Evolutionary conservation across 1,139 yeast species (phyloP), one percentile per base, ranked within the genome.

Genomic region (Saccharomyces pastorianus): DNA sequence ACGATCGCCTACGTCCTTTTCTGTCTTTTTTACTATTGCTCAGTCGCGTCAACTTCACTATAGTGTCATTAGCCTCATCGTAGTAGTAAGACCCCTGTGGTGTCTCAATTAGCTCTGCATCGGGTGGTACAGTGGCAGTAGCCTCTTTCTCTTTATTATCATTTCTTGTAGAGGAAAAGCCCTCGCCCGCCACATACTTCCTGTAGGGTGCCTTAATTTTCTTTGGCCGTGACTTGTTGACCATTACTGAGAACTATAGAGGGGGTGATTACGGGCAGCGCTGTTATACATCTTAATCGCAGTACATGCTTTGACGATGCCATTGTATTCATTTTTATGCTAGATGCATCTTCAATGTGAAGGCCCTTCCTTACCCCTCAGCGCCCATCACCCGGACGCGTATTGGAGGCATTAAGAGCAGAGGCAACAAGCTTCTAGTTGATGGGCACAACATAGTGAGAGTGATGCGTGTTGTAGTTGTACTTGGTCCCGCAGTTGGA

Each of bases 191-290:
- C 14, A 85, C 88, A 69, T 85, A 86, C 71, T 85, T 80, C 72
- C 83, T 78, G 71, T 87, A 89, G 47, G 93, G 87, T 63, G 85
- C 83, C 68, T 85, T 83, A 54, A 79, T 75, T 76, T 89, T 85
- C 75, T 86, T 86, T 14, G 96, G 90, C 69, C 96, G 78, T 66
- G 91, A 73, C 71, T 89, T 89, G 71, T 89, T 89, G 50, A 90
- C 96, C 82, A 89, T 89, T 17, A 27, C 13, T 26, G 11, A 41
- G 4, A 25, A 38, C 41, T 23, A 11, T 46, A 28, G 9, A 8
- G 9, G 25, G 2, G 9, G 42, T 17, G 23, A 38, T 17, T 38
- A 38, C 3, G 42, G 25, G 42, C 42, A 38, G 42, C 42, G 5
- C 42, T 38, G 23, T 17, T 17, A 17, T 11, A 2, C 42, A 38